Percentiles rank a stretch among this genome's conserved stretches.
phyloP scores from a whole-genome alignment of 352 stramenopile species.

The Phytophthora boehmeriae region DNA sequence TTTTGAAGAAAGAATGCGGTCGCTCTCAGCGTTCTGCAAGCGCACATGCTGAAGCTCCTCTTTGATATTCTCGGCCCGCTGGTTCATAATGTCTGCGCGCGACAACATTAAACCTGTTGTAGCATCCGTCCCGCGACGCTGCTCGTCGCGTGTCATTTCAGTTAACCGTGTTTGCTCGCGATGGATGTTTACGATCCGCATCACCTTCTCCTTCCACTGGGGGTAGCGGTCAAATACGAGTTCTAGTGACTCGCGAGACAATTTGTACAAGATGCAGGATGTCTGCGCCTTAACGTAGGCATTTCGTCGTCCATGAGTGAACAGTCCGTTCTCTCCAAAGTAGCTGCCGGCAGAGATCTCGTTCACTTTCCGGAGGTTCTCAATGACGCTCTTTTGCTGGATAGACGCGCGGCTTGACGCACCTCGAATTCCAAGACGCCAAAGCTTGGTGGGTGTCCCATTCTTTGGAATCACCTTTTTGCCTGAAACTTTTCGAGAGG shows the following conservation, averaged over 20 bases:
- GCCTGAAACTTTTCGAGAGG: not conserved
- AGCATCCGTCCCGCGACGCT: slow-evolving; percentile 15
- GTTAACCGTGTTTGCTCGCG: slow-evolving; percentile 52
- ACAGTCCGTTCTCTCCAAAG: slow-evolving; percentile 74
- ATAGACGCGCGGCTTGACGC: slow-evolving; percentile 7
- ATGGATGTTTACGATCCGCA: slow-evolving; percentile 66
- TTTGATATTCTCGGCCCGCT: slow-evolving; percentile 28
- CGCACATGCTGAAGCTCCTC: slow-evolving; percentile 22
- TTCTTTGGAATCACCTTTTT: slow-evolving; percentile 6
- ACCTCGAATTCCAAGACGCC: slow-evolving; percentile 21
- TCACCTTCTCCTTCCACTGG: slow-evolving; percentile 69
- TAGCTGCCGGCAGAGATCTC: slow-evolving; percentile 59
- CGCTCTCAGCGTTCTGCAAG: slow-evolving; percentile 12
- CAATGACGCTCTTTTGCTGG: slow-evolving; percentile 8
- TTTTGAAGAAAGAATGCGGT: not conserved
- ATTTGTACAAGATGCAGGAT: slow-evolving; percentile 74
- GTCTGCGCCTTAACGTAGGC: slow-evolving; percentile 55
- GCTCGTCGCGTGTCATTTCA: slow-evolving; percentile 25
- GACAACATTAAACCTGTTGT: slow-evolving; percentile 26
- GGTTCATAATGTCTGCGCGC: slow-evolving; percentile 29
- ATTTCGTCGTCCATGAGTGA: slow-evolving; percentile 57
- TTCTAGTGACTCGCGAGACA: slow-evolving; percentile 69
- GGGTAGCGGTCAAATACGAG: slow-evolving; percentile 72
- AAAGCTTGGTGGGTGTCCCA: slow-evolving; percentile 15
- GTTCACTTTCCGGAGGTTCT: slow-evolving; percentile 56